Evolutionary conservation across 768 basidiomycete species (phyloP).

Genomic region (Serendipita sp.): DNA sequence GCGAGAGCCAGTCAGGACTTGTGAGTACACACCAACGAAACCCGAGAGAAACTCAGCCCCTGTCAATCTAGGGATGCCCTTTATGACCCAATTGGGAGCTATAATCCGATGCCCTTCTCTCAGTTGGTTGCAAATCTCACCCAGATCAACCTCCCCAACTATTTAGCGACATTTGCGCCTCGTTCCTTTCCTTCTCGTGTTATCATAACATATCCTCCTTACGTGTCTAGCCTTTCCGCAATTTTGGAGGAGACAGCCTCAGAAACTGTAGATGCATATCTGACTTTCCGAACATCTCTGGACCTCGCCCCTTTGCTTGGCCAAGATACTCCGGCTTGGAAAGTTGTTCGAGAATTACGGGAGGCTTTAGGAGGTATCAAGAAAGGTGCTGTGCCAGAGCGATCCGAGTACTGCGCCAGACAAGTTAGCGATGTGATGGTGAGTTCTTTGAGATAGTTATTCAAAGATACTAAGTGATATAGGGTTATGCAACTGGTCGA

Average conservation of each 20-base stretch:
- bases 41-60: background rate
- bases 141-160: slow-evolving; percentile 68
- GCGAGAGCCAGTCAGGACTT: slow-evolving; percentile 68
- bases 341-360: slow-evolving; percentile 49
- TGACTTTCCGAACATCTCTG: slow-evolving; percentile 61
- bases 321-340: slow-evolving; percentile 59
- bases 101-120: slow-evolving; percentile 64
- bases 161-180: slow-evolving; percentile 72
- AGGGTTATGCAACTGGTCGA: slow-evolving; percentile 24
- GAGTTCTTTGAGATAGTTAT: slow-evolving; percentile 23
- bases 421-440: slow-evolving; percentile 61
- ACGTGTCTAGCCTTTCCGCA: slow-evolving; percentile 45
- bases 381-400: slow-evolving; percentile 68
- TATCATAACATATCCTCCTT: slow-evolving; percentile 71
- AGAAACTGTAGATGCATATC: slow-evolving; percentile 72
- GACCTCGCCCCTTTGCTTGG: slow-evolving; percentile 57
- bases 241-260: slow-evolving; percentile 53
- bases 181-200: slow-evolving; percentile 56
- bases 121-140: slow-evolving; percentile 55
- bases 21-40: slow-evolving; percentile 24
- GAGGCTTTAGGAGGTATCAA: slow-evolving; percentile 72
- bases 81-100: slow-evolving; percentile 68
- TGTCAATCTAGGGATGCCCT: slow-evolving; percentile 38
- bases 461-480: background rate
- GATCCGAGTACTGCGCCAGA: slow-evolving; percentile 68